Evolutionary conservation across 495 filamentous ascomycete species (phyloP).

Genomic region (Xylaria venustula): DNA sequence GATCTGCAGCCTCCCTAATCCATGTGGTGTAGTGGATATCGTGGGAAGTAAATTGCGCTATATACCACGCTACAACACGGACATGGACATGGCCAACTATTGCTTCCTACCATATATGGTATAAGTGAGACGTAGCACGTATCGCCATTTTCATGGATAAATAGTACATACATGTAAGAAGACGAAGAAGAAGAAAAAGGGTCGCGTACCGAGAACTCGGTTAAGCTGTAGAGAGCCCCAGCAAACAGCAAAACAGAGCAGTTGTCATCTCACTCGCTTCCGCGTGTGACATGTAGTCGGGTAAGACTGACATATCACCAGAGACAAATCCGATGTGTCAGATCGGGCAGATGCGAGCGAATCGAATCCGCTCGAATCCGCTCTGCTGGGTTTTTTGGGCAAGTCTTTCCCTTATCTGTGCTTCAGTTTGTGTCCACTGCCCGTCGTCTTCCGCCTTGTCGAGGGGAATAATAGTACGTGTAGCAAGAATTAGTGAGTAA

Average conservation of each 20-base stretch:
- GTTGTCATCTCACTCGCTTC: not conserved
- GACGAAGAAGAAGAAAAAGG: too few relatives aligned
- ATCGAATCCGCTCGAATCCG: not conserved
- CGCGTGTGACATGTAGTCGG: not conserved
- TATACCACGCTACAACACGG: too few relatives aligned
- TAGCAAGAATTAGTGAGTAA: too few relatives aligned
- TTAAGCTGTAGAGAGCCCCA: not conserved
- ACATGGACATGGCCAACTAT: too few relatives aligned
- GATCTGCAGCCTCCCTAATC: not conserved
- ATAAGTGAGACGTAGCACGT: not conserved
- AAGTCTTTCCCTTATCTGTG: too few relatives aligned
- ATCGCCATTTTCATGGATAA: not conserved
- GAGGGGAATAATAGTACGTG: too few relatives aligned
- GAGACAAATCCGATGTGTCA: not conserved
- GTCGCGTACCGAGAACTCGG: slow-evolving; percentile 1
- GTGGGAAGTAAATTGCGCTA: not conserved
- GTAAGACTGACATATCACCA: not conserved
- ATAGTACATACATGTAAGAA: too few relatives aligned
- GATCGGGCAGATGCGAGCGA: not conserved
- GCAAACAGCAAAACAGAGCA: not conserved
- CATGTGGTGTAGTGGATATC: not conserved
- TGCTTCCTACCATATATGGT: not conserved
- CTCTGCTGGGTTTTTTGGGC: not conserved
- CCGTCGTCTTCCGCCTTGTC: too few relatives aligned
- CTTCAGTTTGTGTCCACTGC: too few relatives aligned